Conservation (phyloP, 163 green algal species). For the Prototheca wickerhamii region DNA sequence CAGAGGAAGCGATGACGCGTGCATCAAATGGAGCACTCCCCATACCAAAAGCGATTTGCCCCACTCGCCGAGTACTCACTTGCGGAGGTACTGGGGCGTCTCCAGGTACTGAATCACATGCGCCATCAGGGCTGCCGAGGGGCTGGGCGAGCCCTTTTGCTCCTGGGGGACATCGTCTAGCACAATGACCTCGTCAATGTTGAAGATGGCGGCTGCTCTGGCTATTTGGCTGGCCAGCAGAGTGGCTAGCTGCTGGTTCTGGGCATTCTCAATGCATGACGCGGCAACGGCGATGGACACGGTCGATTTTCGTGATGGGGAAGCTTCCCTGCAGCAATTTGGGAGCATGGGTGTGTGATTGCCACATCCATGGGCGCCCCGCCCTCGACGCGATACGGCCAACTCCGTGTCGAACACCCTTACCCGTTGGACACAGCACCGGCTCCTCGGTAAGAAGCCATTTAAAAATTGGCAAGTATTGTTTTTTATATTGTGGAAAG, state of each 20-base stretch:
- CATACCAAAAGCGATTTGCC: too few species aligned
- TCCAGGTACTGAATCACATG: slow-evolving; percentile 78
- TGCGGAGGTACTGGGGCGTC: slow-evolving; percentile 79
- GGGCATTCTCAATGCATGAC: slow-evolving; percentile 79
- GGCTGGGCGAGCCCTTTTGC: slow-evolving; percentile 19
- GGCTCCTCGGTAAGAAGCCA: too few species aligned
- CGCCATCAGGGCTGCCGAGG: slow-evolving; percentile 61
- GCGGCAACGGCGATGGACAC: slow-evolving; percentile 74
- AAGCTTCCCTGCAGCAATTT: background rate
- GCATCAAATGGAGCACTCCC: too few species aligned
- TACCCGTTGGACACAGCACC: too few species aligned
- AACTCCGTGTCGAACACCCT: too few species aligned
- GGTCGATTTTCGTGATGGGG: slow-evolving; percentile 40
- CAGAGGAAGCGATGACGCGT: too few species aligned
- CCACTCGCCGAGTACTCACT: slow-evolving; percentile 10
- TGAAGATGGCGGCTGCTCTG: slow-evolving; percentile 76
- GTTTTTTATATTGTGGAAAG: too few species aligned
- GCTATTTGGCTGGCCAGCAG: slow-evolving; percentile 77
- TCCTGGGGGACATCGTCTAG: slow-evolving; percentile 21
- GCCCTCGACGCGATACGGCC: too few species aligned
- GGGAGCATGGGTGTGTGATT: background rate
- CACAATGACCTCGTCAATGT: slow-evolving; percentile 74
- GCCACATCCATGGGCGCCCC: too few species aligned
- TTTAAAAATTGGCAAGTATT: too few species aligned
- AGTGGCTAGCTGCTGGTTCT: slow-evolving; percentile 69